phyloP scores from a whole-genome alignment of 805 yeast genomes.

The Suhomyces canberraensis region DNA sequence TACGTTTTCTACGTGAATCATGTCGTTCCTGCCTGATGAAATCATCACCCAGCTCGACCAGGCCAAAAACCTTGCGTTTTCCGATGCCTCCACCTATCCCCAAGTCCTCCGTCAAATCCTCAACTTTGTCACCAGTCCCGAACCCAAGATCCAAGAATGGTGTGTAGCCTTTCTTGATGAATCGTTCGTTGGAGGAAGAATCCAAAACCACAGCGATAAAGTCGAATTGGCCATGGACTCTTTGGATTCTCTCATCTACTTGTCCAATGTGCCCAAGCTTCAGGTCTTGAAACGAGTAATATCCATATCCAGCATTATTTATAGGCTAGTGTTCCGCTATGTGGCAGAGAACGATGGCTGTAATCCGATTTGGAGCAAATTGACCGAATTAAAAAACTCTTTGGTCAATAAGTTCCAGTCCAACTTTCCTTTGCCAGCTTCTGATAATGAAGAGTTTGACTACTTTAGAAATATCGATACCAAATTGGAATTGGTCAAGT shows the following conservation, averaged over 20 bases:
- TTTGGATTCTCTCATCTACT: conserved; percentile 27
- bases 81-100: conserved; percentile 30
- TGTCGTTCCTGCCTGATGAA: conserved; percentile 12
- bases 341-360: conserved; percentile 48
- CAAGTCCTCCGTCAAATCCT: conserved; percentile 44
- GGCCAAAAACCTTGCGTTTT: conserved; percentile 35
- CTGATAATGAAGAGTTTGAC: conserved; percentile 49
- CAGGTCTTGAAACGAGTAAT: conserved; percentile 29
- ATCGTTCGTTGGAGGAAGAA: conserved; percentile 24
- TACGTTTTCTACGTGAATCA: no score
- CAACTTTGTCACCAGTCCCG: conserved; percentile 34
- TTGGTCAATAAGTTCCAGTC: conserved; percentile 63
- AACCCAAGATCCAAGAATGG: conserved; percentile 36
- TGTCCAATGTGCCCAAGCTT: conserved; percentile 28
- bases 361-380: conserved; percentile 50
- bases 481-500: conserved; percentile 68
- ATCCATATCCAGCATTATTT: conserved; percentile 39
- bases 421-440: conserved; percentile 48
- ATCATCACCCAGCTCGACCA: conserved; percentile 33
- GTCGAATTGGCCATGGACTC: conserved; percentile 42
- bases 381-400: conserved; percentile 53
- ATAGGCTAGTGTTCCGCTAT: conserved; percentile 42
- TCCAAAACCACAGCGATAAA: conserved; percentile 25
- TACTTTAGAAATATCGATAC: conserved; percentile 51
- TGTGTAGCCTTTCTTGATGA: conserved; percentile 38